Conservation (phyloP, 139 green algal genomes). For the Spirogloea muscicola region DNA sequence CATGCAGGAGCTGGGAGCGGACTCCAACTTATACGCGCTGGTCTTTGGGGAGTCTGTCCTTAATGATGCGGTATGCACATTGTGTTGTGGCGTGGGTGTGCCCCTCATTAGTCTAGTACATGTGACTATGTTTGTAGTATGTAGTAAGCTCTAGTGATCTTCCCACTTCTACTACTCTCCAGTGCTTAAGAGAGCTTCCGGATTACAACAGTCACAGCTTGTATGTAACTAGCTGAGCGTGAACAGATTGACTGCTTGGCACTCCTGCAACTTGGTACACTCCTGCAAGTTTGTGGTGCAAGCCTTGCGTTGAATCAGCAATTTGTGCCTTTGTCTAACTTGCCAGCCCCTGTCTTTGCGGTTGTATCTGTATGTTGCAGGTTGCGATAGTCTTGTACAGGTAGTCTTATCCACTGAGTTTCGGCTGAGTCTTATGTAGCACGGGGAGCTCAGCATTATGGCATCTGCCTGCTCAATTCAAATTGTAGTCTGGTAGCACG, state of each 20-base stretch:
- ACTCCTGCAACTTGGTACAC: neutral
- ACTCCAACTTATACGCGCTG: constrained; percentile 71
- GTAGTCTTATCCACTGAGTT: neutral
- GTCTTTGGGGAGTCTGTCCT: constrained; percentile 84
- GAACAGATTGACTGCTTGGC: neutral
- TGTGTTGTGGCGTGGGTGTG: neutral
- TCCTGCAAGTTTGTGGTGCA: neutral
- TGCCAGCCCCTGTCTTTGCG: neutral
- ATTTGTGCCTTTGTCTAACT: neutral
- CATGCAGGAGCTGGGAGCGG: constrained; percentile 49
- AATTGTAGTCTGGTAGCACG: neutral
- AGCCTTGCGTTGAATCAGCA: neutral
- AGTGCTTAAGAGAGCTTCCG: neutral
- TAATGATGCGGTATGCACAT: constrained; percentile 67
- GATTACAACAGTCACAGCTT: neutral
- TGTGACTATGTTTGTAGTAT: neutral
- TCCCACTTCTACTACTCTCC: neutral
- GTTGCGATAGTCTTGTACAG: constrained; percentile 75
- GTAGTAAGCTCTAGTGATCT: neutral
- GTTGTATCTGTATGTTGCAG: constrained; percentile 10
- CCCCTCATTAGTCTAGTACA: neutral
- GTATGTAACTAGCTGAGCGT: neutral
- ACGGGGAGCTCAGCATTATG: no score
- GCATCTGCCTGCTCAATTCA: no score
- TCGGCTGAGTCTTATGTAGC: no score